Evolutionary conservation across 176 grass and related monocot species (phyloP), one percentile per base, ranked within the genome.

Genomic region (Areca catechu): DNA sequence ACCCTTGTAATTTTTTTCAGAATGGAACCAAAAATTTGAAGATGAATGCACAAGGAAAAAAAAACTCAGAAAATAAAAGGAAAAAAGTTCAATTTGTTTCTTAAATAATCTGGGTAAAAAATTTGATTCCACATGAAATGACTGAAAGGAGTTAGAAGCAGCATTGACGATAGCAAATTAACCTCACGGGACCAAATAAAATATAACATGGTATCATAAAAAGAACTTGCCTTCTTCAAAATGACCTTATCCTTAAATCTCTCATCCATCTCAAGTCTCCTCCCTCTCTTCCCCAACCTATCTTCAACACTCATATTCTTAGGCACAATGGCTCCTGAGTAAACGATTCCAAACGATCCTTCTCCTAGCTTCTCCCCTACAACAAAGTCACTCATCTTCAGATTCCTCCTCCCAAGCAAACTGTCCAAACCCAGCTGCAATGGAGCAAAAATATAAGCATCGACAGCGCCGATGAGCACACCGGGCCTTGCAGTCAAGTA

Each of bases 401-500:
- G 76, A 73, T 72, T 91, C 74, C 92, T 83, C 68, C 83, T 77
- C 4, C 86, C 92, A 58, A 90, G 65, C 58, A 63, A 71, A 50
- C 57, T 82, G 76, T 88, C 86, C 60, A 97, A 48, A 19, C 77
- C 92, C 17, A 67, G 63, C 74, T 97, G 92, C 75, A 91, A 77
- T 50, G 92, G 92, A 50, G 92, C 86, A 9, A 97, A 71, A 29
- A 97, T 22, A 64, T 90, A 97, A 20, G 75, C 48, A 80, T 97
- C 92, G 18, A 96, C 53, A 14, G 92, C 92, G 16, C 86, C 86
- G 50, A 75, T 34, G 54, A 96, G 73, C 60, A 96, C 92, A 5
- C 92, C 92, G 0, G 92, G 92, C 16, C 92, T 85, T 1, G 83
- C 86, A 0, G 92, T 97, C 78, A 97, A 72, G 86, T 97, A 97